Conservation (phyloP, 768 basidiomycete genomes). For the Hemileccinum impolitum region DNA sequence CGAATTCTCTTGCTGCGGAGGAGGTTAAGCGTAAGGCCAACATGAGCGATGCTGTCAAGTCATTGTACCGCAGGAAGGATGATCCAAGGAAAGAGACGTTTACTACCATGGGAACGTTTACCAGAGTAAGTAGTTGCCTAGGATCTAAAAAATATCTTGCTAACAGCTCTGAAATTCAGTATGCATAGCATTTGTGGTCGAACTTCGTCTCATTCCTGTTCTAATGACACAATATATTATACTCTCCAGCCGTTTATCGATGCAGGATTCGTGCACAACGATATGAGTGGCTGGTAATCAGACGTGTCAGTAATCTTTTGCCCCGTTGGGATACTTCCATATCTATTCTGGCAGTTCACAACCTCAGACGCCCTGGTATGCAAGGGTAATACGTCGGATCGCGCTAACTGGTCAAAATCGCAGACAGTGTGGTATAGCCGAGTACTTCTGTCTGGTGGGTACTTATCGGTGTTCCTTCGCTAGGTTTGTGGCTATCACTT, state of each 20-base stretch:
- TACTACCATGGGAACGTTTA: constrained; percentile 91
- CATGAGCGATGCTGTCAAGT: constrained; percentile 87
- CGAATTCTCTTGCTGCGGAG: constrained; percentile 69
- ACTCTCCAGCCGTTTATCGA: background rate
- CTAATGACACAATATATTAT: constrained; percentile 12
- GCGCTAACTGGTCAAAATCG: no score
- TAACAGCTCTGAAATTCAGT: constrained; percentile 14
- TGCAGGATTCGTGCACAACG: background rate
- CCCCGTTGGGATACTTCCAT: background rate
- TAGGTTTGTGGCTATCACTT: no score
- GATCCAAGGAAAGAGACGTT: constrained; percentile 78
- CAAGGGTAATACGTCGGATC: no score
- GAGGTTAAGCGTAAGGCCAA: constrained; percentile 78
- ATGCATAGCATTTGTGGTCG: constrained; percentile 14
- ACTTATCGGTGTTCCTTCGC: no score
- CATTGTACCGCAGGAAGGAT: constrained; percentile 60
- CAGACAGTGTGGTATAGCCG: no score
- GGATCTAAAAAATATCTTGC: background rate
- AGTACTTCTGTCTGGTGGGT: no score
- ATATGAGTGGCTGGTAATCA: background rate
- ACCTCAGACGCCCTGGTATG: no score
- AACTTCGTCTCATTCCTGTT: background rate
- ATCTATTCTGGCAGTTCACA: no score
- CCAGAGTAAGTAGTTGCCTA: constrained; percentile 57
- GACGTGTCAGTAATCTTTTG: background rate